phyloP scores from a whole-genome alignment of 306 rosid genomes.

The Gillenia trifoliata region DNA sequence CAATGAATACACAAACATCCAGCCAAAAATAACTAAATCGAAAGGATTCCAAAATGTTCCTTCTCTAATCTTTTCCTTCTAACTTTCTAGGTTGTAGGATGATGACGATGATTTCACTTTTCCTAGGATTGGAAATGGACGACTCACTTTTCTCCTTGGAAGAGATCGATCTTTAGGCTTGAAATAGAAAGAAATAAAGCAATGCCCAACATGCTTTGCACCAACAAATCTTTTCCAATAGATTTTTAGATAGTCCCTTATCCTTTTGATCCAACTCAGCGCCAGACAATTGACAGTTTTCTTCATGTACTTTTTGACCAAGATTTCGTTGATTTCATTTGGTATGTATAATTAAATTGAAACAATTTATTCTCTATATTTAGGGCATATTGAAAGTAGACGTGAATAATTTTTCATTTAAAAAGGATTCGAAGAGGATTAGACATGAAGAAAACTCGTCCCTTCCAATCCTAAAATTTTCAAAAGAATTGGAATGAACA shows the following conservation, averaged over 20 bases:
- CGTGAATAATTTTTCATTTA: too few relatives aligned
- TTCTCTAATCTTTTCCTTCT: background rate
- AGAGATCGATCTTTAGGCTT: background rate
- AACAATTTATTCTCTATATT: too few relatives aligned
- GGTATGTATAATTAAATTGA: too few relatives aligned
- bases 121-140: background rate
- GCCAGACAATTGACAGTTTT: background rate
- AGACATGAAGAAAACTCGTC: too few relatives aligned
- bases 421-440: background rate
- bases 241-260: constrained; percentile 11
- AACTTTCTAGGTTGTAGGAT: constrained; percentile 12
- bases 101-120: background rate
- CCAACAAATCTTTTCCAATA: constrained; percentile 7
- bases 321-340: too few relatives aligned
- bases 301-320: background rate
- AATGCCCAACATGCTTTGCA: constrained; percentile 1
- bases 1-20: constrained; percentile 12
- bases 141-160: background rate
- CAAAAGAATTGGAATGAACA: too few relatives aligned
- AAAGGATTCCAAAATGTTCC: background rate
- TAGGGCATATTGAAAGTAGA: too few relatives aligned
- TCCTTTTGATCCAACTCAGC: constrained; percentile 1
- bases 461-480: too few relatives aligned
- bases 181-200: constrained; percentile 3
- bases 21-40: background rate